These are phyloP conservation scores for Stagonosporopsis chrysanthemi DNA, from an alignment of 2,329 filamentous ascomycete species.

Conservation along the genomic window DNA sequence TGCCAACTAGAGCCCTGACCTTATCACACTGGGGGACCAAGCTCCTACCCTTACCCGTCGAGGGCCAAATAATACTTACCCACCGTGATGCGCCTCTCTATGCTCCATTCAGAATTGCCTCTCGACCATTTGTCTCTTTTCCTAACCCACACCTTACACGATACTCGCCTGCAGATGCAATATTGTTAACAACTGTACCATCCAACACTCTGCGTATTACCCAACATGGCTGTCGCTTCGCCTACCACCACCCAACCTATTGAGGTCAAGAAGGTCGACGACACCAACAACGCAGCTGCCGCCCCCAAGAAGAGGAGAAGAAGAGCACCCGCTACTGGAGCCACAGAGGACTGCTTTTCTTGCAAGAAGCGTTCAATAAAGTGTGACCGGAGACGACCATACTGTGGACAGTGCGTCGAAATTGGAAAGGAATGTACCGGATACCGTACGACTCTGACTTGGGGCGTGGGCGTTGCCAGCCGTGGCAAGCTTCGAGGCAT, in stretches of 20 bases:
- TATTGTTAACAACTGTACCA: constrained; percentile 31
- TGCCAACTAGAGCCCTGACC: constrained; percentile 41
- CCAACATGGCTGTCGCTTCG: constrained; percentile 44
- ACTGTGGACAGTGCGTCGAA: constrained; percentile 93
- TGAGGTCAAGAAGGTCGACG: constrained; percentile 45
- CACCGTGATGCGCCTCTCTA: constrained; percentile 47
- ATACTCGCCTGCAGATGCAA: constrained; percentile 44
- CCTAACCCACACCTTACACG: constrained; percentile 42
- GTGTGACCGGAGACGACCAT: constrained; percentile 90
- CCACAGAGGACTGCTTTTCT: constrained; percentile 92
- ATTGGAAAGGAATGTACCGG: constrained; percentile 91
- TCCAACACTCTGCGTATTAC: constrained; percentile 15
- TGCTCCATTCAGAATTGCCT: constrained; percentile 49
- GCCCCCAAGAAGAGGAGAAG: constrained; percentile 74
- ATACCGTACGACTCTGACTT: constrained; percentile 96
- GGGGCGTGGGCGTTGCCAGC: constrained; percentile 95
- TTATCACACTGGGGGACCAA: constrained; percentile 49
- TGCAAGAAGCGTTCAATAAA: constrained; percentile 83
- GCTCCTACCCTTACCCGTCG: constrained; percentile 39
- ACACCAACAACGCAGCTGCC: constrained; percentile 38
- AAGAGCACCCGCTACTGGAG: constrained; percentile 86
- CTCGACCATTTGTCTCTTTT: constrained; percentile 47
- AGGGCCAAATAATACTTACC: constrained; percentile 51
- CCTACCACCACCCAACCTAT: constrained; percentile 42
- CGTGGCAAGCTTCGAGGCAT: constrained; percentile 92